These are phyloP conservation scores for Globisporangium acanthophoron DNA, from an alignment of 352 stramenopile genomes.

Conservation along the genomic window DNA sequence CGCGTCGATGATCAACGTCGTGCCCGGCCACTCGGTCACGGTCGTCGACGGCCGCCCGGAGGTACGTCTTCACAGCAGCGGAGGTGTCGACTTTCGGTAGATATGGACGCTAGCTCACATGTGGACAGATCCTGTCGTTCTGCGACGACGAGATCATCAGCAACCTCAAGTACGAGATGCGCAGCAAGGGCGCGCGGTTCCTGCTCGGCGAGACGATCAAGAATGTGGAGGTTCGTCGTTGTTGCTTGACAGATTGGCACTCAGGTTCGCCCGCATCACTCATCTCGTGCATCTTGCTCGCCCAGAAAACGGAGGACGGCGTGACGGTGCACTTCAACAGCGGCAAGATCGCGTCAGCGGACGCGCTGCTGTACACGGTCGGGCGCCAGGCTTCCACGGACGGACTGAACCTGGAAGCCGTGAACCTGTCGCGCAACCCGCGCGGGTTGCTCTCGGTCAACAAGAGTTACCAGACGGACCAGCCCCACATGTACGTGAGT, in stretches of 20 bases:
- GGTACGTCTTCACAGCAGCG: constrained; percentile 14
- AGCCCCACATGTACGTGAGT: constrained; percentile 62
- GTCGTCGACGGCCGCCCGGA: constrained; percentile 78
- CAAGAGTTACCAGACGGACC: constrained; percentile 83
- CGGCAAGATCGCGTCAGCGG: constrained; percentile 63
- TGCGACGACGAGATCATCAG: constrained; percentile 84
- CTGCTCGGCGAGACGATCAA: constrained; percentile 76
- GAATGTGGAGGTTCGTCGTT: constrained; percentile 43
- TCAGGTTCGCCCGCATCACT: not conserved
- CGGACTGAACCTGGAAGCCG: constrained; percentile 75
- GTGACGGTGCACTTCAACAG: constrained; percentile 74
- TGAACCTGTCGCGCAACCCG: constrained; percentile 70
- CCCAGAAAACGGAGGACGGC: constrained; percentile 38
- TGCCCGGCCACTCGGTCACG: constrained; percentile 82
- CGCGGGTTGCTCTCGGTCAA: constrained; percentile 83
- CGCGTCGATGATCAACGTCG: constrained; percentile 87
- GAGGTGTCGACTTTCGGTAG: not conserved
- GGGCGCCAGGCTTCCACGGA: constrained; percentile 77
- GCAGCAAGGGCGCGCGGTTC: constrained; percentile 84
- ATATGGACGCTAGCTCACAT: not conserved
- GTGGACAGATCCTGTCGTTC: constrained; percentile 68
- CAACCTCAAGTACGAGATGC: constrained; percentile 87
- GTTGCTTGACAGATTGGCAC: not conserved
- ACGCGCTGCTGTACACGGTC: constrained; percentile 78
- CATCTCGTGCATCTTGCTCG: not conserved